These are phyloP conservation scores for Epichloe festucae DNA, from an alignment of 2,329 filamentous ascomycete genomes.

Conservation along the genomic window DNA sequence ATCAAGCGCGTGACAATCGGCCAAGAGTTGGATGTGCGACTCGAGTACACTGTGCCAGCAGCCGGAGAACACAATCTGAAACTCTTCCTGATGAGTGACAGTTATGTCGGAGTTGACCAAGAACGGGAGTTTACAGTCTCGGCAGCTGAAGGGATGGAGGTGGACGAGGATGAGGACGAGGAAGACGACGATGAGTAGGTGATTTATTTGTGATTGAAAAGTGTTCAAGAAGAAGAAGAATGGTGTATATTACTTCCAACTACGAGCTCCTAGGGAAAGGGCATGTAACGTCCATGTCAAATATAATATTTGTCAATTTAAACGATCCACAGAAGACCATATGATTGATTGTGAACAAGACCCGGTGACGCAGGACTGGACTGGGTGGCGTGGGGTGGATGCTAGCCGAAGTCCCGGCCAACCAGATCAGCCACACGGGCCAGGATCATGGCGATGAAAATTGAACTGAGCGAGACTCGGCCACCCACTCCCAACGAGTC, in stretches of 20 bases:
- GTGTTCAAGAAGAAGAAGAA: not conserved
- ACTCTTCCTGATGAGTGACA: constrained; percentile 92
- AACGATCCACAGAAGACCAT: not conserved
- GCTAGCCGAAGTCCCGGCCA: too few relatives aligned
- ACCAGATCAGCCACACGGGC: too few relatives aligned
- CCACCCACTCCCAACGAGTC: not conserved
- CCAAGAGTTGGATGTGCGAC: constrained; percentile 58
- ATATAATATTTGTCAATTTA: not conserved
- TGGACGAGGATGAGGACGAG: constrained; percentile 75
- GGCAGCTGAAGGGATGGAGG: constrained; percentile 87
- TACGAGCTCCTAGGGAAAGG: not conserved
- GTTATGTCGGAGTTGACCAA: constrained; percentile 93
- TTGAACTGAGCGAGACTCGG: too few relatives aligned
- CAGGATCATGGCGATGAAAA: too few relatives aligned
- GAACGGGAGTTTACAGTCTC: constrained; percentile 78
- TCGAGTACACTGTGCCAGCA: constrained; percentile 81
- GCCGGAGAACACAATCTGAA: constrained; percentile 80
- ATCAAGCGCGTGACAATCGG: constrained; percentile 92
- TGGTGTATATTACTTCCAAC: not conserved
- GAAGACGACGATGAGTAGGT: constrained; percentile 35
- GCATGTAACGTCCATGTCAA: not conserved
- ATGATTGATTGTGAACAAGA: too few relatives aligned
- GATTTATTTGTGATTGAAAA: too few relatives aligned
- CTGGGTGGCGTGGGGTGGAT: too few relatives aligned
- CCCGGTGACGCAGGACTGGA: too few relatives aligned